Conservation (phyloP, 805 yeast species). For the Pichia eremophila region DNA sequence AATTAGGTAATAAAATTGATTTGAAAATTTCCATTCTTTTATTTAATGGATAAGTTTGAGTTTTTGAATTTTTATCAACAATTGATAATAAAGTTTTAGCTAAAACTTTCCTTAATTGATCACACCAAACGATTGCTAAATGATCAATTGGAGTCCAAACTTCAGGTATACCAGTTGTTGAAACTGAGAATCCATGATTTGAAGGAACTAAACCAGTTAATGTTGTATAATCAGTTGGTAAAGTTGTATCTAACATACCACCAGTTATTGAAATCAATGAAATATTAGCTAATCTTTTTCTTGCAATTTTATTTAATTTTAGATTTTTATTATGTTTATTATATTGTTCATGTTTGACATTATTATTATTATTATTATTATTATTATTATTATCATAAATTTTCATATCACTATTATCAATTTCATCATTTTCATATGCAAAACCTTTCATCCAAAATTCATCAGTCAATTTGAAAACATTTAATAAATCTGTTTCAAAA, state of each 20-base stretch:
- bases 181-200: conserved; percentile 71
- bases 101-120: conserved; percentile 61
- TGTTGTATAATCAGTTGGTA: conserved; percentile 87
- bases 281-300: conserved; percentile 42
- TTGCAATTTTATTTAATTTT: conserved; percentile 27
- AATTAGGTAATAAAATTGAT: conserved; percentile 40
- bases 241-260: conserved; percentile 64
- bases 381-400: too few relatives aligned
- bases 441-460: conserved; percentile 71
- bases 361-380: too few relatives aligned
- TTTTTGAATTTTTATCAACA: conserved; percentile 37
- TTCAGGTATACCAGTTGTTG: conserved; percentile 75
- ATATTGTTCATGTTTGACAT: too few relatives aligned
- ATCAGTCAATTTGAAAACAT: conserved; percentile 65
- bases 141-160: conserved; percentile 96
- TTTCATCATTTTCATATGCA: conserved; percentile 12
- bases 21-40: conserved; percentile 54
- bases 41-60: conserved; percentile 42
- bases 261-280: conserved; percentile 84
- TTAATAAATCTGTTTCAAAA: conserved; percentile 79
- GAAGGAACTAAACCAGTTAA: conserved; percentile 63
- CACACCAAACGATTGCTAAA: conserved; percentile 94
- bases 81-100: conserved; percentile 52
- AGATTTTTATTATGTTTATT: neutral
- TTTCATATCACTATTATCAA: too few relatives aligned